A percentile compares a stretch with the other conserved stretches of the same genome.
phyloP scores from a whole-genome alignment of 495 filamentous ascomycete species.

The Pseudotulostoma volvatum region DNA sequence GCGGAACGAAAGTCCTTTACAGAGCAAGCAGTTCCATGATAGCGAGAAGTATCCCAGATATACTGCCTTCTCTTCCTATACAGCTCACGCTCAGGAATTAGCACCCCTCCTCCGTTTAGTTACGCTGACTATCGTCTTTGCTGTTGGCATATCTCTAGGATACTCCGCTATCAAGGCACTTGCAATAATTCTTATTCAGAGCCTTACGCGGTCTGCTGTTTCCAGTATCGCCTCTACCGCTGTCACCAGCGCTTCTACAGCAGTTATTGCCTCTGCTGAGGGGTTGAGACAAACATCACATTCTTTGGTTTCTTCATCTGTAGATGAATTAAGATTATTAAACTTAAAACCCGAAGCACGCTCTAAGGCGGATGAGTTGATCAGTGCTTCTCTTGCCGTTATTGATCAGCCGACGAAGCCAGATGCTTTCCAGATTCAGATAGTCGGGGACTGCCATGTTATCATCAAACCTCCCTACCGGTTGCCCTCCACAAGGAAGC shows the following conservation, averaged over 20 bases:
- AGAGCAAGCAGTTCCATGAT: conserved; percentile 9
- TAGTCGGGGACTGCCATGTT: conserved; percentile 44
- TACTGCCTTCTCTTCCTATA: conserved; percentile 13
- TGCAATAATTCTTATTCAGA: conserved; percentile 13
- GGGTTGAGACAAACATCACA: conserved; percentile 13
- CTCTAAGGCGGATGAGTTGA: conserved; percentile 10
- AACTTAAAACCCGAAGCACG: conserved; percentile 4
- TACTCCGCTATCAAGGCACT: conserved; percentile 16
- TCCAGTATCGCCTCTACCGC: conserved; percentile 10
- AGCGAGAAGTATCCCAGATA: conserved; percentile 17
- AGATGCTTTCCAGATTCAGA: conserved; percentile 41
- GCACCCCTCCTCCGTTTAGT: conserved; percentile 24
- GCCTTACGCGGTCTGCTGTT: conserved; percentile 12
- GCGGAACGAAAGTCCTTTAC: conserved; percentile 4
- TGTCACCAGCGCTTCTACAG: conserved; percentile 6
- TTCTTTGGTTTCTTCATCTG: conserved; percentile 9
- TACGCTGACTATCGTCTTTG: conserved; percentile 24
- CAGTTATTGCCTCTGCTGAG: conserved; percentile 9
- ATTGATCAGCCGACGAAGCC: conserved; percentile 5
- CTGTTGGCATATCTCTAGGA: conserved; percentile 21
- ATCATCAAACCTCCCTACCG: conserved; percentile 39
- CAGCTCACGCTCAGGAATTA: conserved; percentile 21
- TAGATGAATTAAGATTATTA: conserved; percentile 8
- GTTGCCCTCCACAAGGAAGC: conserved; percentile 30
- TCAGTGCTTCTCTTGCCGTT: conserved; percentile 8